These are phyloP conservation scores for Penicillium malachiteum DNA, from an alignment of 495 filamentous ascomycete species.

Conservation along the genomic window DNA sequence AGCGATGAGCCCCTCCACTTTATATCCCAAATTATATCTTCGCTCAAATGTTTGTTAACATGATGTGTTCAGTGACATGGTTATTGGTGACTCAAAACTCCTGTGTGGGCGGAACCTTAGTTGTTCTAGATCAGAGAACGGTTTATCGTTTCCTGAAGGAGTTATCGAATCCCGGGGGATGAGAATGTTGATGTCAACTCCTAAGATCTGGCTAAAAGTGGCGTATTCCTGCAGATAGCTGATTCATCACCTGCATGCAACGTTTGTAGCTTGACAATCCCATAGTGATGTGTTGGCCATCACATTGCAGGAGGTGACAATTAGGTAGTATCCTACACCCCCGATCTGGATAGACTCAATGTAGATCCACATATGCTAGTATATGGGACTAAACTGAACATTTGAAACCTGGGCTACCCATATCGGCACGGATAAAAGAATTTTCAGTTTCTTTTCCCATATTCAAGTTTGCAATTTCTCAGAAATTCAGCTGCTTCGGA, in stretches of 20 bases:
- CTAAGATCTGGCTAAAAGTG: not conserved
- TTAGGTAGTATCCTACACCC: too few species aligned
- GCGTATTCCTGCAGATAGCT: not conserved
- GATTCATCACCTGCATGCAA: not conserved
- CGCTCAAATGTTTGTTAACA: conserved; percentile 1
- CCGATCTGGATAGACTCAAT: too few species aligned
- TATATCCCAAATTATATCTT: conserved; percentile 3
- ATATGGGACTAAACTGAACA: too few species aligned
- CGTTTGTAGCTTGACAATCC: not conserved
- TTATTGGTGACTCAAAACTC: conserved; percentile 5
- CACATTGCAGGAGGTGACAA: too few species aligned
- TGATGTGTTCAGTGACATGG: not conserved
- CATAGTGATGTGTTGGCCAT: not conserved
- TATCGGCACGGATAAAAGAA: too few species aligned
- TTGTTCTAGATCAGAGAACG: conserved; percentile 3
- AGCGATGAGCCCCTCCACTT: not conserved
- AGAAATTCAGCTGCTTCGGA: too few species aligned
- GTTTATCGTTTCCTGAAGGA: conserved; percentile 40
- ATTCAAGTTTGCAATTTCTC: too few species aligned
- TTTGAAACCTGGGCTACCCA: too few species aligned
- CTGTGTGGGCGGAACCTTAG: conserved; percentile 10
- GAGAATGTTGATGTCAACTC: conserved; percentile 4
- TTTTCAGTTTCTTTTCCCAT: too few species aligned
- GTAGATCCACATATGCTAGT: too few species aligned
- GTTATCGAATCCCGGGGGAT: conserved; percentile 37